Evolutionary conservation across 1,139 yeast species (phyloP).

Genomic region (Yamadazyma blattariae): DNA sequence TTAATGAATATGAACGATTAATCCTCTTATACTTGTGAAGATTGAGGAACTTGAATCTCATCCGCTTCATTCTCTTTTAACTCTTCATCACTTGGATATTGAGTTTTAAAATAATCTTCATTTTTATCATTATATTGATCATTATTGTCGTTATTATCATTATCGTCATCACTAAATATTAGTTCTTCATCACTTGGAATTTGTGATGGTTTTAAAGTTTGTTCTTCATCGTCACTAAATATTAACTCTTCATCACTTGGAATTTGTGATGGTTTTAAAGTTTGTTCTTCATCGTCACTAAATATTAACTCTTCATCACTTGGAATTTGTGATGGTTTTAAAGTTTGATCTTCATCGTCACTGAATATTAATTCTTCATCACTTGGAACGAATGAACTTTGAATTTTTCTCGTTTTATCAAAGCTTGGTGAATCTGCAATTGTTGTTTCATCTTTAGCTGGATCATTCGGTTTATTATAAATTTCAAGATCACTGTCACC

Average conservation of each 20-base stretch:
- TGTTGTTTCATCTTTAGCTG: too few relatives aligned
- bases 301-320: neutral
- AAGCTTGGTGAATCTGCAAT: too few relatives aligned
- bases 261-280: neutral
- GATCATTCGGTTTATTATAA: too few relatives aligned
- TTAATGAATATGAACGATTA: slow-evolving; percentile 1
- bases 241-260: slow-evolving; percentile 5
- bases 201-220: neutral
- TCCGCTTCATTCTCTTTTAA: slow-evolving; percentile 1
- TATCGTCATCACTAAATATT: slow-evolving; percentile 5
- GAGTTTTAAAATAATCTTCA: neutral
- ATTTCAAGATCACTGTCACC: too few relatives aligned
- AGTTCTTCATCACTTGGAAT: slow-evolving; percentile 4
- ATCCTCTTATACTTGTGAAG: slow-evolving; percentile 6
- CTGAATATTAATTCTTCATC: slow-evolving; percentile 11
- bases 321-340: neutral
- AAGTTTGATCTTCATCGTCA: slow-evolving; percentile 6
- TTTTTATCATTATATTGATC: too few relatives aligned
- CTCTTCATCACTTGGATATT: slow-evolving; percentile 11
- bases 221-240: slow-evolving; percentile 2
- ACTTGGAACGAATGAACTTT: slow-evolving; percentile 4
- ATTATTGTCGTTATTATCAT: neutral
- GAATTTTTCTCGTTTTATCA: too few relatives aligned
- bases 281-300: neutral
- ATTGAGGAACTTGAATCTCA: slow-evolving; percentile 3